Conservation (phyloP, 2,329 filamentous ascomycete genomes). For the Phoma herbarum region DNA sequence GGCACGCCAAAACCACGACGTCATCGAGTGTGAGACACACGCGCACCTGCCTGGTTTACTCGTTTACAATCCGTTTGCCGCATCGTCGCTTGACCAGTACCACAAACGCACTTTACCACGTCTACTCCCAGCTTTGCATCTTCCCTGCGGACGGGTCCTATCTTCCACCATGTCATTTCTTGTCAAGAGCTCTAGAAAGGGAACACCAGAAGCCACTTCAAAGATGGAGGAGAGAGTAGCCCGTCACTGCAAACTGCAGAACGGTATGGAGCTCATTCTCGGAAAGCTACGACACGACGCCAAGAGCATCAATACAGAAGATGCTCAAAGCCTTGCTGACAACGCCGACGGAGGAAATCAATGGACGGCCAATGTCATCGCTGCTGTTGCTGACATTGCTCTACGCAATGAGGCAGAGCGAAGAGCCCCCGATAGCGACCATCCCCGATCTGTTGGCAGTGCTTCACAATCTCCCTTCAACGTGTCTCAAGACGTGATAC, state of each 20-base stretch:
- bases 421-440: slow-evolving; percentile 25
- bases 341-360: slow-evolving; percentile 34
- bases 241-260: slow-evolving; percentile 14
- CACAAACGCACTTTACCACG: not conserved
- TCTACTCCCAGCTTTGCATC: not conserved
- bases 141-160: not conserved
- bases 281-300: slow-evolving; percentile 39
- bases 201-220: not conserved
- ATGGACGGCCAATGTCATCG: slow-evolving; percentile 39
- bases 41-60: not conserved
- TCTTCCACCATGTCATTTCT: not conserved
- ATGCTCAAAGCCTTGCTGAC: slow-evolving; percentile 43
- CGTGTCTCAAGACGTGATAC: slow-evolving; percentile 21
- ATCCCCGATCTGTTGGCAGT: not conserved
- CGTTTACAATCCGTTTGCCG: not conserved
- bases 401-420: slow-evolving; percentile 4
- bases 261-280: slow-evolving; percentile 17
- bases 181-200: not conserved
- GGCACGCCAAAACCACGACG: slow-evolving; percentile 2
- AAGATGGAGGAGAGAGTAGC: slow-evolving; percentile 6
- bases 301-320: slow-evolving; percentile 41
- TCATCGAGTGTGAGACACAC: slow-evolving; percentile 4
- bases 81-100: not conserved
- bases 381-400: slow-evolving; percentile 39
- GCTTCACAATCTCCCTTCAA: not conserved